Evolutionary conservation across 257 asterid genomes (phyloP), one percentile per base, ranked within the genome.

Genomic region (Jacaranda mimosifolia): DNA sequence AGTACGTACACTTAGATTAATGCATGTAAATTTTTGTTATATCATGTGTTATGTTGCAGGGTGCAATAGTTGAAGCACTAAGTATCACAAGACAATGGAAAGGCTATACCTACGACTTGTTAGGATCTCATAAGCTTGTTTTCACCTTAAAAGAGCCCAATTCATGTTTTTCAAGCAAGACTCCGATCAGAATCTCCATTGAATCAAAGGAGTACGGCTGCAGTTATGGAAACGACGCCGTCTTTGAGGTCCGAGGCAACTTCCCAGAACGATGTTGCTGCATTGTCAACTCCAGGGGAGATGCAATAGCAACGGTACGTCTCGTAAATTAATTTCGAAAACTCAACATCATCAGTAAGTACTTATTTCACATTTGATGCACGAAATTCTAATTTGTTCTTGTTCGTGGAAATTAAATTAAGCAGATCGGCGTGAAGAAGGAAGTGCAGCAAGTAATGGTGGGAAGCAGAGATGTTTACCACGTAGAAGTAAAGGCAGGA

Each of bases 51-150:
- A 36, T 49, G 14, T 52, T 72, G 55, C 76, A 93, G 98, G 96
- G 94, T 52, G 89, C 88, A 11, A 81, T 91, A 4, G 86, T 92
- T 26, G 97, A 94, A 77, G 98, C 97, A 39, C 63, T 94, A 56
- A 92, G 91, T 83, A 65, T 90, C 15, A 75, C 83, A 4, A 88
- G 83, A 78, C 76, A 85, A 70, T 94, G 98, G 98, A 92, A 78
- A 58, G 98, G 98, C 9, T 87, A 68, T 72, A 79, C 63, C 19
- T 60, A 62, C 15, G 91, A 89, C 35, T 82, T 83, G 53, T 80
- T 84, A 36, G 93, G 97, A 73, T 80, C 93, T 12, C 82, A 81
- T 1, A 85, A 88, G 82, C 84, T 88, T 55, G 86, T 92, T 6
- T 94, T 94, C 84, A 85, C 90, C 81, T 82, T 92, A 49, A 90